phyloP scores from a whole-genome alignment of 2,329 filamentous ascomycete species.

The Talaromyces sp. region DNA sequence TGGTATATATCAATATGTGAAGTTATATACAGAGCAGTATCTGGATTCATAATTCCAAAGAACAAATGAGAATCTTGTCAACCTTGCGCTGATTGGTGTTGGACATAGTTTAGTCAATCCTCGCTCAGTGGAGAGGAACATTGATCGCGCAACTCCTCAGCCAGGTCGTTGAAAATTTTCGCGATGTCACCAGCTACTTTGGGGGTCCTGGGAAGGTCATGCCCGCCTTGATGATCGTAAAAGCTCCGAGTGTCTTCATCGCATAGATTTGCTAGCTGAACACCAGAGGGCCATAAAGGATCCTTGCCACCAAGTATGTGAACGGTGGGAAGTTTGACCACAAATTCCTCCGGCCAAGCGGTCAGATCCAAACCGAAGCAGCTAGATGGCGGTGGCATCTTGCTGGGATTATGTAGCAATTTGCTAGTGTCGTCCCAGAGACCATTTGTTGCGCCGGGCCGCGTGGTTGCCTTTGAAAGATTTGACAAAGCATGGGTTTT shows the following conservation, averaged over 20 bases:
- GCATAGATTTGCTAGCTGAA: conserved; percentile 41
- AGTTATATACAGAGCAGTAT: background rate
- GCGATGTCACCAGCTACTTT: conserved; percentile 9
- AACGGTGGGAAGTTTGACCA: conserved; percentile 41
- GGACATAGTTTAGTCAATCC: background rate
- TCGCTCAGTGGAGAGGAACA: background rate
- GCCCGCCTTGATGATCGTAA: conserved; percentile 44
- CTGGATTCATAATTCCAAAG: background rate
- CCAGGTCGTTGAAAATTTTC: background rate
- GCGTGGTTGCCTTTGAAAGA: conserved; percentile 28
- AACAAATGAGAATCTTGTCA: background rate
- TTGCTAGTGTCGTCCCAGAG: conserved; percentile 29
- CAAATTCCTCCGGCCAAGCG: background rate
- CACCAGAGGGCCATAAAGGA: conserved; percentile 37
- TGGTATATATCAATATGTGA: background rate
- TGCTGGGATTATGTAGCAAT: conserved; percentile 28
- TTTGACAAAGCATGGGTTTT: conserved; percentile 24
- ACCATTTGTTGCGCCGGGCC: conserved; percentile 25
- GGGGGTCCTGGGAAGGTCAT: conserved; percentile 43
- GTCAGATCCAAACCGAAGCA: conserved; percentile 5
- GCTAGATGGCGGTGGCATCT: conserved; percentile 3
- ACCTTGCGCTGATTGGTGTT: background rate
- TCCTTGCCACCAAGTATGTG: conserved; percentile 45
- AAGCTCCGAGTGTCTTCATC: conserved; percentile 28
- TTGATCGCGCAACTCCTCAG: background rate